Evolutionary conservation across 257 asterid species (phyloP), one percentile per base, ranked within the genome.

Genomic region (Nicotiana tomentosiformis): DNA sequence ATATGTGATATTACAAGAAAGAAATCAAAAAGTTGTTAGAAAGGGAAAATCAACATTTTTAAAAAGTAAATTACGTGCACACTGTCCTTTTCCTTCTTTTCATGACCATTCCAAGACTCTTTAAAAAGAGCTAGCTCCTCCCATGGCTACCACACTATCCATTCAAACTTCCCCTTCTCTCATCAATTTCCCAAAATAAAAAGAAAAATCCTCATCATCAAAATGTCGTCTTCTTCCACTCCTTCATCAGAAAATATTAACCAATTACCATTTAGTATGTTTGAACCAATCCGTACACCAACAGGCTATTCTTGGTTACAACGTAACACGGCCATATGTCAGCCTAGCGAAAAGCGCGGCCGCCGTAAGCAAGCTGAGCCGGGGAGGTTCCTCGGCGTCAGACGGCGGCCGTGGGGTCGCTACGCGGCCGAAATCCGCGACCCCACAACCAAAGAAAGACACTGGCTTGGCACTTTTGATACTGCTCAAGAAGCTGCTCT

Each of bases 401-500:
- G 99, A 12, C 82, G 99, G 18, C 87, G 98, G 76, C 99, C 99
- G 1, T 96, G 99, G 99, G 99, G 99, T 30, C 90, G 99, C 1
- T 96, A 93, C 32, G 99, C 99, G 0, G 98, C 99, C 0, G 99
- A 96, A 87, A 96, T 96, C 14, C 86, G 98, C 66, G 98, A 96
- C 86, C 99, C 99, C 33, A 89, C 91, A 4, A 96, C 98, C 16
- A 96, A 94, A 87, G 99, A 96, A 78, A 83, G 98, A 35, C 98
- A 96, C 77, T 96, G 99, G 98, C 92, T 96, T 2, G 99, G 98
- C 1, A 96, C 99, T 0, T 96, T 93, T 77, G 99, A 96, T 83
- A 93, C 99, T 30, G 98, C 99, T 33, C 98, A 96, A 77, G 99
- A 96, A 83, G 99, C 99, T 0, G 99, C 99, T 66, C 86, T 96